Percentiles rank a stretch among this genome's conserved stretches.
Conservation (phyloP, 305 asterid genomes). For the Fraxinus xanthoxyloides region DNA sequence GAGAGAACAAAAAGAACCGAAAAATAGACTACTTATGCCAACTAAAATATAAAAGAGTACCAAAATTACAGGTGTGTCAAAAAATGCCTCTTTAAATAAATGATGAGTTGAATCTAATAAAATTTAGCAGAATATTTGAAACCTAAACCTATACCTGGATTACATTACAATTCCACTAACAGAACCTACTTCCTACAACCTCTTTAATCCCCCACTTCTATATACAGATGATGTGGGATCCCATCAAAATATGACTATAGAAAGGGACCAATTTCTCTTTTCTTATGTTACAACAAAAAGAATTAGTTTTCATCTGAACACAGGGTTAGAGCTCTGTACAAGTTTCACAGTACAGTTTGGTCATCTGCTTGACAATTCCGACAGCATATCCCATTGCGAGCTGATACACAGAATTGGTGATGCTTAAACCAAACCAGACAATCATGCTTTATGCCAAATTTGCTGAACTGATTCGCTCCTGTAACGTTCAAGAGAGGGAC, state of each 20-base stretch:
- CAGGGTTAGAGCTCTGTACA: constrained; percentile 46
- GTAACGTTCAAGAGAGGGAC: constrained; percentile 13
- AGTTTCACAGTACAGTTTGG: constrained; percentile 30
- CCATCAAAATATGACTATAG: constrained; percentile 30
- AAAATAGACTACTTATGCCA: not conserved
- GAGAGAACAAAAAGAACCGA: not conserved
- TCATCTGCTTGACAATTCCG: constrained; percentile 31
- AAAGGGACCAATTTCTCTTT: constrained; percentile 37
- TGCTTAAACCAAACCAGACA: constrained; percentile 21
- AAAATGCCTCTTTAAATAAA: constrained; percentile 12
- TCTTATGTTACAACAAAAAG: constrained; percentile 52
- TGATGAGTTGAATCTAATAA: constrained; percentile 8
- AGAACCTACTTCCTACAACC: constrained; percentile 25
- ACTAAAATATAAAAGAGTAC: not conserved
- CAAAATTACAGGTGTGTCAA: not conserved
- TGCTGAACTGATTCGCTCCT: not conserved
- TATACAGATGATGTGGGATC: constrained; percentile 46
- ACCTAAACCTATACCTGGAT: constrained; percentile 32
- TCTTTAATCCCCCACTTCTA: constrained; percentile 29
- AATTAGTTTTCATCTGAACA: constrained; percentile 48
- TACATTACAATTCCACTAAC: constrained; percentile 32
- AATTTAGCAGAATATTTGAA: constrained; percentile 6
- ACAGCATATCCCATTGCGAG: constrained; percentile 19
- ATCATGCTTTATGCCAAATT: not conserved
- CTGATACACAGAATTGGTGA: constrained; percentile 20